A percentile compares a stretch with the other conserved stretches of the same genome.
Conservation (phyloP, 139 green algal genomes). For the Coccomyxa sp. region DNA sequence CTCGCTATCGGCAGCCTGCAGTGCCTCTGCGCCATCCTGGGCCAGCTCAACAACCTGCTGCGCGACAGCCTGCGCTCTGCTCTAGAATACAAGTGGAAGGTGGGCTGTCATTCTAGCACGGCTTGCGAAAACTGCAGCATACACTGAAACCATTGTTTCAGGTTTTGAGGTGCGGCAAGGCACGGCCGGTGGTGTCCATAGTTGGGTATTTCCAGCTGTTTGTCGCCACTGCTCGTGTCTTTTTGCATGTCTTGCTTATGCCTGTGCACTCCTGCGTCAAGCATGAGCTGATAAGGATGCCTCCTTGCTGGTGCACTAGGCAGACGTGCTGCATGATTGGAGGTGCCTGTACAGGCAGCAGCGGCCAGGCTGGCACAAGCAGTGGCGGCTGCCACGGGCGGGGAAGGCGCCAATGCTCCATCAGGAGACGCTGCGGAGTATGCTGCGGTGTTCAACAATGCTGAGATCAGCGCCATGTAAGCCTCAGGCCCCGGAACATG, state of each 20-base stretch:
- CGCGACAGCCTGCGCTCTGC: conserved; percentile 24
- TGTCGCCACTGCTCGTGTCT: too few relatives aligned
- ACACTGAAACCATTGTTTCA: too few relatives aligned
- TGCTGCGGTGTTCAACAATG: conserved; percentile 72
- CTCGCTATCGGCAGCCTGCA: conserved; percentile 59
- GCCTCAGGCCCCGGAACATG: too few relatives aligned
- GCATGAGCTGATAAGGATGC: too few relatives aligned
- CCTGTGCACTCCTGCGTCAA: too few relatives aligned
- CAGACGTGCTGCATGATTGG: too few relatives aligned
- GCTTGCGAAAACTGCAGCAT: too few relatives aligned
- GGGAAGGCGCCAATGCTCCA: conserved; percentile 10
- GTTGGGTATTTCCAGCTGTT: too few relatives aligned
- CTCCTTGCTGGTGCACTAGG: too few relatives aligned
- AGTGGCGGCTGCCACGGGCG: neutral
- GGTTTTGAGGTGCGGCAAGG: too few relatives aligned
- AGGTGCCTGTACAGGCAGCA: conserved; percentile 4
- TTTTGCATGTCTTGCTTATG: too few relatives aligned
- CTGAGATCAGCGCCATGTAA: conserved; percentile 61
- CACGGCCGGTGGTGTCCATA: too few relatives aligned
- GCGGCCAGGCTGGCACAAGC: conserved; percentile 12
- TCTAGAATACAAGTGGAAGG: conserved; percentile 18
- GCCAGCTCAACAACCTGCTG: conserved; percentile 38
- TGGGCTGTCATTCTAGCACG: neutral
- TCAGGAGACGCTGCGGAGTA: conserved; percentile 24
- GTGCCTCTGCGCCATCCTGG: conserved; percentile 39